Base-by-base conservation (phyloP, 164 flowering plant species). In the Tinospora cordifolia region DNA sequence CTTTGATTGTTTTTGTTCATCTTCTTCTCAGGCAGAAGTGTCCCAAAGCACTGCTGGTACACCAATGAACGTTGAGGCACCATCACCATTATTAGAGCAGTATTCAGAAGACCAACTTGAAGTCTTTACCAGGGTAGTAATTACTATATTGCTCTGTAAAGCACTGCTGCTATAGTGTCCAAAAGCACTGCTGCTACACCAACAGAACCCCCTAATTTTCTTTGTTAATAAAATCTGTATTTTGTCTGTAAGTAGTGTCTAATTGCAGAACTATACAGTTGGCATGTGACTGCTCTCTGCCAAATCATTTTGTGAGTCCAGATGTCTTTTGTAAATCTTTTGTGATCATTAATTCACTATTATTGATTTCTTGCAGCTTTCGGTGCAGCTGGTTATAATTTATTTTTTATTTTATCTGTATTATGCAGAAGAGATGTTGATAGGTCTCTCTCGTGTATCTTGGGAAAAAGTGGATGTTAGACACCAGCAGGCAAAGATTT, bases 381-480 rank as follows among this genome's bases (percentile, higher is more conserved):
- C 14, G 15, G 14, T 13, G 17, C 36, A 51, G 7, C 44, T 65
- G 69, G 24, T 60, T 22, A 25, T 51, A 72, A 17, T 40, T 72
- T 44, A n/a, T 72, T 65, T 62, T 49, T 76, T 69, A 24, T 69
- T 24, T 69, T 62, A 13, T 62, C 19, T 77, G 19, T 67, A 14
- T 59, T 26, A 71, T 73, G 76, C 87, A 94, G 99, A 87, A 79
- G 87, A 85, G 69, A 76, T 94, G 70, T 78, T 89, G 79, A 81
- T 71, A 12, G 90, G 93, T 11, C 83, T 94, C 15, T 88, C 97
- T 69, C 81, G 90, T 40, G 83, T 94, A 65, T 84, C 93, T 39
- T 94, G 99, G 99, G 98, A 89, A 76, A 92, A 90, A 78, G 86
- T 94, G 63, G 99, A 94, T 78, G 98, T 94, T 71, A 94, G 99